Base-by-base conservation (phyloP, 495 filamentous ascomycete genomes). In the Aspergillus homomorphus region DNA sequence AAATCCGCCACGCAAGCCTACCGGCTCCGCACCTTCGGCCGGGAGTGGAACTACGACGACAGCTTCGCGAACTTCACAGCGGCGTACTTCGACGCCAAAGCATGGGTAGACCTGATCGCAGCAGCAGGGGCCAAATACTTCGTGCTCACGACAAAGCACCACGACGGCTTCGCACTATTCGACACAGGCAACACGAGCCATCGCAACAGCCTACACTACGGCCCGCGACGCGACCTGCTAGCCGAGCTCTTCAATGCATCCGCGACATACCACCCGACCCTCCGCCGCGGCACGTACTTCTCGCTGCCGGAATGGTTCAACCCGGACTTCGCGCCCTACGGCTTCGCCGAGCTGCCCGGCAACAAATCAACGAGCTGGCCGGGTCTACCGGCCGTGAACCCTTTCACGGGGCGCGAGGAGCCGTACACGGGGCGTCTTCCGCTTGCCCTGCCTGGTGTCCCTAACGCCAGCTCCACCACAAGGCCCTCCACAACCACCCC, bases 241-340 rank as follows among this genome's bases (percentile, higher is more conserved):
- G 50, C 76, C 53, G 81, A 83, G 65, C 66, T 84, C 3, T 81
- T 83, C 62, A 73, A 77, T 56, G 81, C 81, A 2, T 73, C 80
- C 0, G 68, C 68, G 8, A 61, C 65, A 19, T 71, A 83, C 56
- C 81, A 83, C 51, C 81, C 81, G 3, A 54, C 71, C 1, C 69
- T 84, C 3, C 70, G 75, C 30, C 76, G 77, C 7, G 79, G 72
- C 2, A 77, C 79, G 0, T 84, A 84, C 61, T 83, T 75, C 63
- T 77, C 73, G n/a, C 70, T 83, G 3, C 80, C 81, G 0, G 81
- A 83, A 63, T 84, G 82, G 82, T 83, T 81, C 57, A 77, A 80
- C 58, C 81, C 80, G 0, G 77, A 76, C 45, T 84, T 76, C 59
- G 70, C 68, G 5, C 66, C 70, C 6, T 82, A 82, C 61, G 74